A percentile compares a stretch with the other conserved stretches of the same genome.
Evolutionary conservation across 139 green algal genomes (phyloP).

Genomic region (Closterium sp.): DNA sequence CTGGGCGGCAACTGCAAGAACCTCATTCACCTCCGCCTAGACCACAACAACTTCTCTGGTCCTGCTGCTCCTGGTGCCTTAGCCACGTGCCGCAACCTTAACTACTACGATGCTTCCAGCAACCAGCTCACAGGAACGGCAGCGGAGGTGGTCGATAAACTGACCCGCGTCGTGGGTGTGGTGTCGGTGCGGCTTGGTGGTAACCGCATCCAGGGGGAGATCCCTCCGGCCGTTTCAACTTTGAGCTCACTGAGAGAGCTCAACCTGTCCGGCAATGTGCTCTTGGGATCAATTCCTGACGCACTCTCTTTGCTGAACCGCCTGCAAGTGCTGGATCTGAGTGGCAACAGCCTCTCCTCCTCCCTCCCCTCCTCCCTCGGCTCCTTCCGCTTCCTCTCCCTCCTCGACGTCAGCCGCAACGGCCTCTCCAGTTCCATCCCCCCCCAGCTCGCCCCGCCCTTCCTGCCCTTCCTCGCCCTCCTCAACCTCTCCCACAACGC

Average conservation of each 20-base stretch:
- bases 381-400: not conserved
- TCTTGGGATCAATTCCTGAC: conserved; percentile 12
- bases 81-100: not conserved
- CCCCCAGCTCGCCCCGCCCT: not conserved
- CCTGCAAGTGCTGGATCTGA: conserved; percentile 15
- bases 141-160: not conserved
- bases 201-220: conserved; percentile 11
- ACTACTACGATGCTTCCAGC: not conserved
- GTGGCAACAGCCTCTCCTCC: conserved; percentile 4
- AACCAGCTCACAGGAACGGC: not conserved
- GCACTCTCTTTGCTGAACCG: not conserved
- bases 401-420: conserved; percentile 20
- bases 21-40: not conserved
- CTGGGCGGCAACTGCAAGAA: not conserved
- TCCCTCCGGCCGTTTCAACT: not conserved
- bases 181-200: not conserved
- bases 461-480: not conserved
- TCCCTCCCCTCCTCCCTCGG: not conserved
- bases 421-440: conserved; percentile 7
- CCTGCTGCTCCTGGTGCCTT: not conserved
- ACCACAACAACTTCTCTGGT: not conserved
- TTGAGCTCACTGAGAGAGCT: not conserved
- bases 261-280: not conserved
- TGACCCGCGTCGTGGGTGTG: not conserved
- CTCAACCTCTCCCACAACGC: conserved; percentile 23